Evolutionary conservation across 1,139 yeast genomes (phyloP).

Genomic region (Zhuliangozyma blackwelliae): DNA sequence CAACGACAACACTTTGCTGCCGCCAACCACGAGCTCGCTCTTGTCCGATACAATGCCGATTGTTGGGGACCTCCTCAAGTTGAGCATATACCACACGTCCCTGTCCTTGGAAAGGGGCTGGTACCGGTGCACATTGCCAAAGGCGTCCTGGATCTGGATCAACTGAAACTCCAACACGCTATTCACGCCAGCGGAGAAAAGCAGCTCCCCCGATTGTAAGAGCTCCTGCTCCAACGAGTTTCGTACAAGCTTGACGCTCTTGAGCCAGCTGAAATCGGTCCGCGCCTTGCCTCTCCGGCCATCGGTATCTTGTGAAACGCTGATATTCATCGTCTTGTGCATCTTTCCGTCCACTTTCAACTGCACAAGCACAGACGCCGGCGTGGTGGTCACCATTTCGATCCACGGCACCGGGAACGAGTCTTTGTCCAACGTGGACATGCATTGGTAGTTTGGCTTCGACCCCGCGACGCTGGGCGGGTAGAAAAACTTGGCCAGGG

Average conservation of each 20-base stretch:
- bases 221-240: conserved; percentile 35
- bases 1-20: conserved; percentile 31
- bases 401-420: conserved; percentile 48
- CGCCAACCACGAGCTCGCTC: conserved; percentile 38
- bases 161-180: conserved; percentile 68
- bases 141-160: conserved; percentile 64
- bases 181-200: conserved; percentile 26
- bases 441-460: conserved; percentile 49
- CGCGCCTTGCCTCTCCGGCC: conserved; percentile 3
- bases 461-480: conserved; percentile 22
- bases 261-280: conserved; percentile 20
- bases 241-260: conserved; percentile 23
- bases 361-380: conserved; percentile 59
- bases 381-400: conserved; percentile 69
- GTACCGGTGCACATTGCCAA: conserved; percentile 66
- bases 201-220: conserved; percentile 20
- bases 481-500: conserved; percentile 52
- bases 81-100: conserved; percentile 51
- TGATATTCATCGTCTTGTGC: conserved; percentile 19
- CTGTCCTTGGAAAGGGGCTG: conserved; percentile 40
- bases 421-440: conserved; percentile 41
- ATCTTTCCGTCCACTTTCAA: conserved; percentile 50
- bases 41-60: conserved; percentile 32
- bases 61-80: conserved; percentile 60
- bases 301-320: conserved; percentile 14